Base-by-base conservation (phyloP, 1,284 basidiomycete genomes). In the Phlebopus sp. region DNA sequence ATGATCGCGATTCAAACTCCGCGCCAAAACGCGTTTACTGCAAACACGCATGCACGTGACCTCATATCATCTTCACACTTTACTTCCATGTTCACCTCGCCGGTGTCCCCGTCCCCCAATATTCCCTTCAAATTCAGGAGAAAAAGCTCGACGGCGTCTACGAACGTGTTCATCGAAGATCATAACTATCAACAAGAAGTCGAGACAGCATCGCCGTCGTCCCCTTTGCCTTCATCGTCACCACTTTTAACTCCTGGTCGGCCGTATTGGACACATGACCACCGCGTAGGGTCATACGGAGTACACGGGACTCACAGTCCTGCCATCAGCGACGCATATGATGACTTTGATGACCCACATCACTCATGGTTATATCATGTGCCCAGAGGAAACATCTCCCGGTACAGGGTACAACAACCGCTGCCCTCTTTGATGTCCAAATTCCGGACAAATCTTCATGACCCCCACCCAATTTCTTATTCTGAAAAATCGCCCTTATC, bases 1-100 rank as follows among this genome's bases (percentile, higher is more conserved):
- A n/a, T 18, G 32, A 40, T 49, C 45, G 13, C 17, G 18, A 37
- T 37, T 64, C 15, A 51, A 48, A 64, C 66, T 68, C 63, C 63
- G 63, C 61, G 18, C 45, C 44, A 67, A 68, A 67, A 59, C 65
- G 64, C 65, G 66, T 68, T 68, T 50, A 68, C 51, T 51, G 6
- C 30, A 37, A 17, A 48, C 49, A 44, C 17, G 42, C 17, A 14
- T 2, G 25, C 66, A 68, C 63, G 64, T 64, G 63, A 64, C 55
- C 51, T 49, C 57, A 66, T 68, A 61, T 46, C 50, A 51, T 55
- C 52, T 66, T 55, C 42, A 25, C 52, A 17, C 38, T 39, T 49
- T 49, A 66, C 61, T 40, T 52, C 63, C 47, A 64, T 67, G 63
- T 56, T 53, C 45, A 59, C 53, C 34, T 14, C 47, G 18, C 34